Percentiles rank a stretch among this genome's conserved stretches.
These are phyloP conservation scores for Neurospora tetrasperma DNA, from an alignment of 495 filamentous ascomycete genomes.

Conservation along the genomic window DNA sequence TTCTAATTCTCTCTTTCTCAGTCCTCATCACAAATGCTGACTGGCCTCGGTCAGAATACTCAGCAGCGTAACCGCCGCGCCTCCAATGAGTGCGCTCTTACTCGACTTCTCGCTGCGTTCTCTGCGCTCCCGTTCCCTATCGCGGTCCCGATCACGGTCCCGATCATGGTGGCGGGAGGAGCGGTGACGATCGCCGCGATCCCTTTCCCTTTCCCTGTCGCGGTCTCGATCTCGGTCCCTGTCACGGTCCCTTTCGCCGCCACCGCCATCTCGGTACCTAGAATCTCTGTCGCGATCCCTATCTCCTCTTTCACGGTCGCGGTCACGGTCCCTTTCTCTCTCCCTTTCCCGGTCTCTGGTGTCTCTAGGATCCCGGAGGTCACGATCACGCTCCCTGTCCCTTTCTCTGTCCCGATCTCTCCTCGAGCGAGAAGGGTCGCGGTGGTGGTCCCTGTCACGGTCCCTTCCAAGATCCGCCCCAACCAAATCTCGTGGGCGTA, in stretches of 20 bases:
- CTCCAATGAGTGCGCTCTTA: conserved; percentile 34
- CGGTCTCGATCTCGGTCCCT: conserved; percentile 7
- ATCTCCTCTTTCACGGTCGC: conserved; percentile 7
- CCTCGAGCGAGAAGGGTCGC: not conserved
- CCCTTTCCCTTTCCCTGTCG: conserved; percentile 7
- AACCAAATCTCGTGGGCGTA: conserved; percentile 5
- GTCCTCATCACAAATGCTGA: conserved; percentile 12
- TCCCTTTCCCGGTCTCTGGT: too few species aligned
- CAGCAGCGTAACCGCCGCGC: conserved; percentile 40
- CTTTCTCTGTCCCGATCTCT: conserved; percentile 7
- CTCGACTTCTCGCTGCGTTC: conserved; percentile 18
- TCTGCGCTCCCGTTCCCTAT: conserved; percentile 15
- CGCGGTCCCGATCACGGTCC: conserved; percentile 14
- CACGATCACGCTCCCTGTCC: not conserved
- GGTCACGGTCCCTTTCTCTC: conserved; percentile 5
- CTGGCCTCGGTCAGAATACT: conserved; percentile 42
- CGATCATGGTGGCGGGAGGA: conserved; percentile 15
- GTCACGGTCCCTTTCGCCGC: conserved; percentile 8
- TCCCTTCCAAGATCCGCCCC: conserved; percentile 7
- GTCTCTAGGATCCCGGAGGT: too few species aligned
- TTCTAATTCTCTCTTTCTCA: not conserved
- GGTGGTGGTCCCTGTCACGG: conserved; percentile 7
- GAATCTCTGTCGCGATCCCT: conserved; percentile 4
- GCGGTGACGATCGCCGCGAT: conserved; percentile 3
- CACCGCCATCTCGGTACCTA: conserved; percentile 12